phyloP scores from a whole-genome alignment of 176 grass and related monocot genomes.

The Ensete ventricosum region DNA sequence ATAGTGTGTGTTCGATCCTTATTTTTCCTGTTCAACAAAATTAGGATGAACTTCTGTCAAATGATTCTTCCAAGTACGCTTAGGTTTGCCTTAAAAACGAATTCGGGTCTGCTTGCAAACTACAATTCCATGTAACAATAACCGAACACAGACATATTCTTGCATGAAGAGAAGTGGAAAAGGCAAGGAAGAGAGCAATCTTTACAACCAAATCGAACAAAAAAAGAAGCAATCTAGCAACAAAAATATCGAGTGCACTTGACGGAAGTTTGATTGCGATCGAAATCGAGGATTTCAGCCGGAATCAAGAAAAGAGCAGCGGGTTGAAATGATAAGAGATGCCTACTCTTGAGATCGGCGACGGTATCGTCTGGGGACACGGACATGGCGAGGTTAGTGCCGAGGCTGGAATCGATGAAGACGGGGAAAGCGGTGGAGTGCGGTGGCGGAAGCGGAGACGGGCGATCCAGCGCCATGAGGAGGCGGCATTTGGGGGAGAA shows the following conservation, averaged over 20 bases:
- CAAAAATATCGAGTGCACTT: neutral
- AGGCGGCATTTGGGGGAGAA: neutral
- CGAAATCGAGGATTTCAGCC: neutral
- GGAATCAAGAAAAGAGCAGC: neutral
- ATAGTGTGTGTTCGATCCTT: constrained; percentile 17
- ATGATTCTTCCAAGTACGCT: neutral
- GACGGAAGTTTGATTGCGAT: neutral
- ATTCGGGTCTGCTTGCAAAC: neutral
- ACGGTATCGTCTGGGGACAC: constrained; percentile 34
- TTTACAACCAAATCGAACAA: neutral
- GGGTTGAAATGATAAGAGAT: neutral
- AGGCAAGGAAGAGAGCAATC: neutral
- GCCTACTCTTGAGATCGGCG: constrained; percentile 50
- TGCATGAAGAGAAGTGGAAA: neutral
- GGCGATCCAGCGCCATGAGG: neutral
- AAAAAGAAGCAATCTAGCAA: neutral
- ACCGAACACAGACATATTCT: neutral
- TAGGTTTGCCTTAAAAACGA: no score
- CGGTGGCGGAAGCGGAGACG: neutral
- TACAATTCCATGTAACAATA: neutral
- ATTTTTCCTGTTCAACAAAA: constrained; percentile 30
- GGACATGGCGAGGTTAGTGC: constrained; percentile 37
- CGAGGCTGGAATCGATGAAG: constrained; percentile 52
- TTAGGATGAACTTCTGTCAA: neutral
- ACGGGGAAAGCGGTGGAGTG: constrained; percentile 13